Evolutionary conservation across 345 rosid species (phyloP).

Genomic region (Adansonia digitata): DNA sequence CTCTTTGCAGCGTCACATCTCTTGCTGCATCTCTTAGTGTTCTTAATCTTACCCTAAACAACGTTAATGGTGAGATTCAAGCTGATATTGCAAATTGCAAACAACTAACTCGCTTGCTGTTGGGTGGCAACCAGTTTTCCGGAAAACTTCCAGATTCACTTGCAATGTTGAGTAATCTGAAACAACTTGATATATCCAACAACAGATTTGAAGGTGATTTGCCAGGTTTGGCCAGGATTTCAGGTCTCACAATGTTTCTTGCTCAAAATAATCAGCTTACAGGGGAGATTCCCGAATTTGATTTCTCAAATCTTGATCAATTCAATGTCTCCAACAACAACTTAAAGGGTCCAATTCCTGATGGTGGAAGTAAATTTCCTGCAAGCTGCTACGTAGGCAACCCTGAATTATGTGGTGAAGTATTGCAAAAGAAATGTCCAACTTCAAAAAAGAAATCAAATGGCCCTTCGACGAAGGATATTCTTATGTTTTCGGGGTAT

Average conservation of each 20-base stretch:
- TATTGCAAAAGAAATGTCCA: slow-evolving; percentile 28
- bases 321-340: slow-evolving; percentile 58
- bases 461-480: slow-evolving; percentile 18
- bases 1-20: slow-evolving; percentile 32
- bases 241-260: slow-evolving; percentile 32
- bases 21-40: slow-evolving; percentile 29
- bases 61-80: slow-evolving; percentile 31
- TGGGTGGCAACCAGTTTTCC: slow-evolving; percentile 33
- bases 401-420: slow-evolving; percentile 37
- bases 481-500: slow-evolving; percentile 46
- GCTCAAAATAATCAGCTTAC: slow-evolving; percentile 45
- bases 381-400: slow-evolving; percentile 36
- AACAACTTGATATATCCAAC: slow-evolving; percentile 41
- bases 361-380: slow-evolving; percentile 15
- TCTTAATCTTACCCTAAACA: slow-evolving; percentile 31
- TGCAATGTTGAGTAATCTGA: slow-evolving; percentile 31
- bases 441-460: slow-evolving; percentile 11
- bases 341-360: slow-evolving; percentile 42
- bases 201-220: slow-evolving; percentile 39
- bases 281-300: slow-evolving; percentile 39
- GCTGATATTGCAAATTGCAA: slow-evolving; percentile 38
- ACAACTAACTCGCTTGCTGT: slow-evolving; percentile 29
- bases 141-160: slow-evolving; percentile 42
- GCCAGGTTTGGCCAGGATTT: slow-evolving; percentile 35
- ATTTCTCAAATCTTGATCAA: slow-evolving; percentile 34